Conservation (phyloP, 345 rosid genomes). For the Brassica rapa region DNA sequence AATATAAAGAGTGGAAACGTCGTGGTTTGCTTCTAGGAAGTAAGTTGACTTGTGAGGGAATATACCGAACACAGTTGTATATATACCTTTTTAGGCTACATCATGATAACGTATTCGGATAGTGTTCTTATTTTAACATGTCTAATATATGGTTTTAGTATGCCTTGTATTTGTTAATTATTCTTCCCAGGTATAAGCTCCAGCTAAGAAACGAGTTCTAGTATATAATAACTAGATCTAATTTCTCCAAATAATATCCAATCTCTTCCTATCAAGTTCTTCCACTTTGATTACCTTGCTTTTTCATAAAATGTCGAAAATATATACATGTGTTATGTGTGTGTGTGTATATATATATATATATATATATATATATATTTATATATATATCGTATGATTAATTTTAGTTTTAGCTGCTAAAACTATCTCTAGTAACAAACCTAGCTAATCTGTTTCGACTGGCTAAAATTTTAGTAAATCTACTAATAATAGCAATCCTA, state of each 20-base stretch:
- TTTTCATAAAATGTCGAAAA: background rate
- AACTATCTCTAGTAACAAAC: background rate
- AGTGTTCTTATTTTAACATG: constrained; percentile 8
- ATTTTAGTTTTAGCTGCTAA: background rate
- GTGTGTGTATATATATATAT: no score
- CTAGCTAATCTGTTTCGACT: background rate
- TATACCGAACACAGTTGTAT: constrained; percentile 29
- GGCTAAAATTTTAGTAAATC: background rate
- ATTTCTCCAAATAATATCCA: constrained; percentile 1
- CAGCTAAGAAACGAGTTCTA: constrained; percentile 25
- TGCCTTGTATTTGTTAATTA: background rate
- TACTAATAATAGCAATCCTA: no score
- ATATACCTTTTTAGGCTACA: constrained; percentile 18
- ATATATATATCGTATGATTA: background rate
- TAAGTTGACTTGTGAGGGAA: constrained; percentile 40
- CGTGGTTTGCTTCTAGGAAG: constrained; percentile 18
- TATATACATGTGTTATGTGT: background rate
- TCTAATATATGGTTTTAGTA: constrained; percentile 20
- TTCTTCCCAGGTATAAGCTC: constrained; percentile 26
- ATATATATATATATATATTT: no score
- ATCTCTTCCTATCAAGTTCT: constrained; percentile 11
- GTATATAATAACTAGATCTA: background rate
- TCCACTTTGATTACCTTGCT: background rate
- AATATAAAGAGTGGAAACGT: background rate
- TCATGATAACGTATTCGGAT: constrained; percentile 20